These are phyloP conservation scores for Fragaria nilgerrensis DNA, from an alignment of 306 rosid species.

Conservation along the genomic window DNA sequence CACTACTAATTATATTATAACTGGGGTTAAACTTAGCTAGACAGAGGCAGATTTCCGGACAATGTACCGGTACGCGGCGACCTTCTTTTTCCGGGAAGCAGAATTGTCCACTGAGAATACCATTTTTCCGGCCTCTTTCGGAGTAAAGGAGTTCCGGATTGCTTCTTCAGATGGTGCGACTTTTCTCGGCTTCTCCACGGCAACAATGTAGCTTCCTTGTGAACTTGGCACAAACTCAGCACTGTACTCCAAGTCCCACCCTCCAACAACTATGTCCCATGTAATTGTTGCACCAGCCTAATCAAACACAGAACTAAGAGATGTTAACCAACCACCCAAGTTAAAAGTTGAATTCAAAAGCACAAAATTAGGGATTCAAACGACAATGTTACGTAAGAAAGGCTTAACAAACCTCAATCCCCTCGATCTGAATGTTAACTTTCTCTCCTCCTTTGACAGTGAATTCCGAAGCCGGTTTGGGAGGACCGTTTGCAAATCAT, in stretches of 20 bases:
- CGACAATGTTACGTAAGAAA: background rate
- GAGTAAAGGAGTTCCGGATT: constrained; percentile 72
- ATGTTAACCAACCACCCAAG: background rate
- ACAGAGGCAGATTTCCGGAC: constrained; percentile 51
- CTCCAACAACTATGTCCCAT: constrained; percentile 97
- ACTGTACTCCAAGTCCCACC: constrained; percentile 95
- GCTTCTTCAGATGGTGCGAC: constrained; percentile 66
- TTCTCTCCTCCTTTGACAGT: constrained; percentile 92
- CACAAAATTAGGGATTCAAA: background rate
- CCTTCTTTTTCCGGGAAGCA: constrained; percentile 69
- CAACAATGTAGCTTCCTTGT: constrained; percentile 76
- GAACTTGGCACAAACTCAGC: constrained; percentile 80
- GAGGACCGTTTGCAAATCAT: constrained; percentile 73
- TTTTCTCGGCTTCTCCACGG: constrained; percentile 75
- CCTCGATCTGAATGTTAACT: constrained; percentile 95
- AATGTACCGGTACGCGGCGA: constrained; percentile 82
- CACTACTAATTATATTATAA: background rate
- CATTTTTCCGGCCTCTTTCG: constrained; percentile 67
- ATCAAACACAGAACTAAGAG: constrained; percentile 3
- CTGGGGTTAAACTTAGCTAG: background rate
- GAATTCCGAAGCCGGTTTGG: constrained; percentile 95
- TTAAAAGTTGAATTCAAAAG: background rate
- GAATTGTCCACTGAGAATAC: constrained; percentile 87
- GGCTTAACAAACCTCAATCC: constrained; percentile 67
- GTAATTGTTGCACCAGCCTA: constrained; percentile 86